Evolutionary conservation across 345 rosid species (phyloP).

Genomic region (Populus deltoides): DNA sequence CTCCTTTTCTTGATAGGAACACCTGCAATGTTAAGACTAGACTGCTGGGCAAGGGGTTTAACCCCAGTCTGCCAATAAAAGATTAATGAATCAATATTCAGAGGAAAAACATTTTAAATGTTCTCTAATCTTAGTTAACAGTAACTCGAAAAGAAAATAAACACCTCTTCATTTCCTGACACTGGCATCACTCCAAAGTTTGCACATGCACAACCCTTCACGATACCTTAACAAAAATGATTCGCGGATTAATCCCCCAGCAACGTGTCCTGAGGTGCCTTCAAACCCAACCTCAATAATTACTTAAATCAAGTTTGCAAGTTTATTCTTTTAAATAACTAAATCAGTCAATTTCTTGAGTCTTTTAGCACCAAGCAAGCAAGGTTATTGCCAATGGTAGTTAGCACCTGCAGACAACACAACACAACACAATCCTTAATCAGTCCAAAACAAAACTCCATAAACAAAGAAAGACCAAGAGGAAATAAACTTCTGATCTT

Average conservation of each 20-base stretch:
- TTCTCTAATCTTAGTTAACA: constrained; percentile 10
- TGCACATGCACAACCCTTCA: constrained; percentile 13
- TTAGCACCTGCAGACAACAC: constrained; percentile 13
- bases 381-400: not conserved
- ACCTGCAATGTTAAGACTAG: constrained; percentile 54
- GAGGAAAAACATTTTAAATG: constrained; percentile 4
- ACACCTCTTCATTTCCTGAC: constrained; percentile 62
- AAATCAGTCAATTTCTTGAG: not conserved
- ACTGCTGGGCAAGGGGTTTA: constrained; percentile 40
- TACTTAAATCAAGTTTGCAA: not conserved
- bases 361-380: not conserved
- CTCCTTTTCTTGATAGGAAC: constrained; percentile 89
- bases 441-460: not conserved
- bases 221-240: constrained; percentile 14
- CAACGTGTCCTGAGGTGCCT: not conserved
- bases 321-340: not conserved
- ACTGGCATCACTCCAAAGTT: constrained; percentile 38
- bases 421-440: not conserved
- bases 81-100: constrained; percentile 27
- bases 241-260: not conserved
- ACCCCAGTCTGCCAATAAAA: constrained; percentile 49
- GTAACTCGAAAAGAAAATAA: constrained; percentile 14
- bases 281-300: constrained; percentile 3
- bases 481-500: not conserved
- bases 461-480: not conserved